Conservation (phyloP, 768 basidiomycete genomes). For the Serendipita sp. region DNA sequence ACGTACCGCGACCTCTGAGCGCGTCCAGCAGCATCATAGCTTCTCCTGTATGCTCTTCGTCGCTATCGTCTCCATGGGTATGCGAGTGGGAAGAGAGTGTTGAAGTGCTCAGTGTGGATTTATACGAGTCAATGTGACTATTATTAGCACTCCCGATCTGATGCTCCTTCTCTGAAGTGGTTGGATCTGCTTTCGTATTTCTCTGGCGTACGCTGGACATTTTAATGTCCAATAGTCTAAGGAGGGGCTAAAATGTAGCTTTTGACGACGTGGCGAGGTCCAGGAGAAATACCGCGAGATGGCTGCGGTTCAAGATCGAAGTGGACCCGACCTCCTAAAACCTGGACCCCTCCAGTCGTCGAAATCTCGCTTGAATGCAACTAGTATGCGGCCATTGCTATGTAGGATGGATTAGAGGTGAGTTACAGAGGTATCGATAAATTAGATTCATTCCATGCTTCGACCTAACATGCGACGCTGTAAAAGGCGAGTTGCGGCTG, state of each 20-base stretch:
- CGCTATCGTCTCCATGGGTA: slow-evolving; percentile 23
- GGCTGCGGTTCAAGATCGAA: neutral
- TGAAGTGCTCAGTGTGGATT: slow-evolving; percentile 40
- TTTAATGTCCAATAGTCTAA: neutral
- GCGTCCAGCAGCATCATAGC: slow-evolving; percentile 56
- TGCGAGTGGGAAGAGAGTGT: slow-evolving; percentile 40
- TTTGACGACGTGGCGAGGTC: neutral
- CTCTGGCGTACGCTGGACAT: slow-evolving; percentile 2
- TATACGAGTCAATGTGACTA: slow-evolving; percentile 32
- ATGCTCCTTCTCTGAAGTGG: neutral
- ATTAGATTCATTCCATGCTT: too few species aligned
- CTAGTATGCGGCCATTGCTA: too few species aligned
- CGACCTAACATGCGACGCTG: too few species aligned
- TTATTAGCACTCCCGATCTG: slow-evolving; percentile 18
- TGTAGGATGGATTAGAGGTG: too few species aligned
- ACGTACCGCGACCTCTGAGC: slow-evolving; percentile 46
- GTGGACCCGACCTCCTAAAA: too few species aligned
- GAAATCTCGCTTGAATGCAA: too few species aligned
- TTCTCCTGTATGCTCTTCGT: slow-evolving; percentile 41
- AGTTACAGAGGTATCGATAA: too few species aligned
- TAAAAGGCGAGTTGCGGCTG: too few species aligned
- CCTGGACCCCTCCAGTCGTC: too few species aligned
- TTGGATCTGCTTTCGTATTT: neutral
- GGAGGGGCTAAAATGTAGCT: neutral
- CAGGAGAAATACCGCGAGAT: neutral